Evolutionary conservation across 2,329 filamentous ascomycete genomes (phyloP).

Genomic region (Trichoderma gracile): DNA sequence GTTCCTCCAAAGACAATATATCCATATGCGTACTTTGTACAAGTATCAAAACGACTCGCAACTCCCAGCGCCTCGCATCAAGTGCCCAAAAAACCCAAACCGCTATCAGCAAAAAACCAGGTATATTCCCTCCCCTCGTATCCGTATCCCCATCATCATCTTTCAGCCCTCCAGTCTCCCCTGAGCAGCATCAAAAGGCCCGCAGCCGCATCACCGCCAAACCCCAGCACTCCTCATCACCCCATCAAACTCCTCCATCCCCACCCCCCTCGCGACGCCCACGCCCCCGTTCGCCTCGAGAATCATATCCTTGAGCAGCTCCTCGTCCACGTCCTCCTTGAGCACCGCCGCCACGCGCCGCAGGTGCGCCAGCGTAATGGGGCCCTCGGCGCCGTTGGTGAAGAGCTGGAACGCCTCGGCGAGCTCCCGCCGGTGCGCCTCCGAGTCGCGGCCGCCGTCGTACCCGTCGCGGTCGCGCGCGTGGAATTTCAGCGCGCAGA

Average conservation of each 20-base stretch:
- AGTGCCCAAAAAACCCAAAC: not conserved
- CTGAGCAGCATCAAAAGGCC: too few relatives aligned
- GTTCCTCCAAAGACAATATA: not conserved
- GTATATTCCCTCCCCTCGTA: too few relatives aligned
- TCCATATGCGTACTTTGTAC: not conserved
- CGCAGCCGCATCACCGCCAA: slow-evolving; percentile 59
- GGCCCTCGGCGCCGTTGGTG: slow-evolving; percentile 53
- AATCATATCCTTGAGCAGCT: slow-evolving; percentile 89
- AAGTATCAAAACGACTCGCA: not conserved
- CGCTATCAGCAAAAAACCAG: not conserved
- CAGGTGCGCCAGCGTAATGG: slow-evolving; percentile 80
- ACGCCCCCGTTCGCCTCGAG: slow-evolving; percentile 85
- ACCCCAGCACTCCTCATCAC: slow-evolving; percentile 84
- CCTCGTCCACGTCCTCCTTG: slow-evolving; percentile 81
- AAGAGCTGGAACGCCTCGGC: slow-evolving; percentile 83
- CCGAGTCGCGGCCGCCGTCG: slow-evolving; percentile 51
- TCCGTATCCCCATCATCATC: not conserved
- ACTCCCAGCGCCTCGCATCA: slow-evolving; percentile 13
- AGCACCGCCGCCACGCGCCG: slow-evolving; percentile 76
- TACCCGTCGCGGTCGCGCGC: slow-evolving; percentile 52
- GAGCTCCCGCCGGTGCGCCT: slow-evolving; percentile 65
- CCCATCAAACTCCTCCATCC: slow-evolving; percentile 76
- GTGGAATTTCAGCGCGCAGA: slow-evolving; percentile 84
- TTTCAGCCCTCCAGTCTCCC: not conserved
- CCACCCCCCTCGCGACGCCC: slow-evolving; percentile 69